Percentiles rank a stretch among this genome's conserved stretches.
phyloP scores from a whole-genome alignment of 2,329 filamentous ascomycete species.

The Trichoderma oligosporum region DNA sequence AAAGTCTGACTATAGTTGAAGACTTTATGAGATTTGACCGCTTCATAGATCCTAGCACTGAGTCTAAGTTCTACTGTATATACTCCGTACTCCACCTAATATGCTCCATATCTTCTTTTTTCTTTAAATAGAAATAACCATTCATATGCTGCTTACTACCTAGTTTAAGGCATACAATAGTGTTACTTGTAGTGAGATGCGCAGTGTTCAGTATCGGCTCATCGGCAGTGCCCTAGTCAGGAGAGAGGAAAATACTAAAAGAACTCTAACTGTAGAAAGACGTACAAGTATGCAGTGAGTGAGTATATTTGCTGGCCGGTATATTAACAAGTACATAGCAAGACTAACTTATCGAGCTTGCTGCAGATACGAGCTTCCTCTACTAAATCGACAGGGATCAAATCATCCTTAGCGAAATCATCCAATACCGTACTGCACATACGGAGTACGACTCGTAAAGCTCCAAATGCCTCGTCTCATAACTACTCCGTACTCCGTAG shows the following conservation, averaged over 20 bases:
- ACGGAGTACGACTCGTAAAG: not conserved
- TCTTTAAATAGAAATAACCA: not conserved
- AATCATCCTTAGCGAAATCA: not conserved
- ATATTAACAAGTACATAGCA: not conserved
- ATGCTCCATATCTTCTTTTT: too few species aligned
- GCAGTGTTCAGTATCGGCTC: not conserved
- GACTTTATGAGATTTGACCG: too few species aligned
- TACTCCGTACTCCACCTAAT: too few species aligned
- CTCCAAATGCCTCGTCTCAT: not conserved
- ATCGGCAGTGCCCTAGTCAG: not conserved
- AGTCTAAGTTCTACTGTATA: too few species aligned
- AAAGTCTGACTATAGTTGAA: too few species aligned
- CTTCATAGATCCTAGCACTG: too few species aligned
- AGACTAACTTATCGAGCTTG: not conserved
- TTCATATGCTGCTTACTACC: not conserved
- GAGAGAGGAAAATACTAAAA: not conserved
- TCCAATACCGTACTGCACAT: too few species aligned
- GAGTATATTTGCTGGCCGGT: too few species aligned
- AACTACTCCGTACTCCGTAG: too few species aligned
- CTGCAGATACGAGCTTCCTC: not conserved
- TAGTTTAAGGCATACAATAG: not conserved
- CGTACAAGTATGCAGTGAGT: not conserved
- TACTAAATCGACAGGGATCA: not conserved
- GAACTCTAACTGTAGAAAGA: not conserved
- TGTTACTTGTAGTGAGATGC: too few species aligned